Evolutionary conservation across 495 filamentous ascomycete genomes (phyloP), one percentile per base, ranked within the genome.

Genomic region (Cercophora scortea): DNA sequence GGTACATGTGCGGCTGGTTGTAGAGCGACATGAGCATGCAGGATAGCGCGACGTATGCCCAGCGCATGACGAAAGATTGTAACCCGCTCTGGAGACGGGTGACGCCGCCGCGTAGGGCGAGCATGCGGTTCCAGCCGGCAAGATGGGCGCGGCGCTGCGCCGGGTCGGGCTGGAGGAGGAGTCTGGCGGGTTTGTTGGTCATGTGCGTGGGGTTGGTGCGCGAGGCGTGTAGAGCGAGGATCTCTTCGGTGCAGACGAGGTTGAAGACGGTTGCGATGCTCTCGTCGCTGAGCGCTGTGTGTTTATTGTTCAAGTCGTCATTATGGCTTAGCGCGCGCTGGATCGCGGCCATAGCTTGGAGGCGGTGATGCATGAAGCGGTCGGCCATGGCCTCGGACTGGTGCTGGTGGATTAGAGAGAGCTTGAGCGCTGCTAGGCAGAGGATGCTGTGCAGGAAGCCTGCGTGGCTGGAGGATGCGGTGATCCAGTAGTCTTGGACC

Each of bases 351-450:
- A 60, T 60, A 50, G 57, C 49, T 16, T 45, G 40, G n/a, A 56
- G 15, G 6, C 57, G 41, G 43, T 60, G 57, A 39, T 60, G 46
- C 50, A 60, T 56, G 53, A 56, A 55, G 4, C 49, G 50, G 32
- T 56, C 47, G 34, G 56, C 33, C 1, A 47, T 36, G 11, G 15
- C 13, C 11, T 33, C 36, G 42, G 45, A 44, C 18, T 39, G 42
- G 15, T 50, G 34, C 10, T 49, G 50, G 6, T 53, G 42, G 12
- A 32, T 42, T 1, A 60, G 17, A 12, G 52, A 50, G 3, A 60
- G 50, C 32, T 60, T 53, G 6, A 60, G 49, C 4, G 57, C 45
- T 3, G 57, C 45, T 3, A 60, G 44, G n/a, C 49, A 52, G 7
- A 60, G 46, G 19, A 53, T 25, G 3, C 16, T 41, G 39, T 54